These are phyloP conservation scores for Chimonanthus praecox DNA, from an alignment of 164 flowering plant species.

Conservation along the genomic window DNA sequence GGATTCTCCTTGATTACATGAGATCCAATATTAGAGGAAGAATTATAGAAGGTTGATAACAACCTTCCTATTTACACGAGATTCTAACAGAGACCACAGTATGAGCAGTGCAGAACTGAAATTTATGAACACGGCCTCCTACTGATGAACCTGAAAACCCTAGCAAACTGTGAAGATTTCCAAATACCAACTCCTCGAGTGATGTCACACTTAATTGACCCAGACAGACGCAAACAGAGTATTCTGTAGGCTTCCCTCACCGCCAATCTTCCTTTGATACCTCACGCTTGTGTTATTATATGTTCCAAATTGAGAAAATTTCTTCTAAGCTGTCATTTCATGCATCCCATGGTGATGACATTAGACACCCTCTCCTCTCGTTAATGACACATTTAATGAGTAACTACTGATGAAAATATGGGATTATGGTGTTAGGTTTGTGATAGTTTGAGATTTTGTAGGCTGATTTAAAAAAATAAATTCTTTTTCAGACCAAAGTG, in stretches of 20 bases:
- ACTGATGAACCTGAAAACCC: too few species aligned
- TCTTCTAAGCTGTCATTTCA: not conserved
- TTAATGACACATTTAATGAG: too few species aligned
- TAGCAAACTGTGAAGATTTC: too few species aligned
- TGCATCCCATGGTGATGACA: not conserved
- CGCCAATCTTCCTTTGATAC: not conserved
- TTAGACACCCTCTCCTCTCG: not conserved
- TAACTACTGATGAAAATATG: not conserved
- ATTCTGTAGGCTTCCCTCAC: not conserved
- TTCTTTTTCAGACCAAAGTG: too few species aligned
- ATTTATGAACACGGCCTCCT: too few species aligned
- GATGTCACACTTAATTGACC: not conserved
- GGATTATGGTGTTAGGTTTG: not conserved
- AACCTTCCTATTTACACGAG: too few species aligned
- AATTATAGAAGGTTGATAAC: too few species aligned
- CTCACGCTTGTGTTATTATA: not conserved
- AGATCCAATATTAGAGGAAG: too few species aligned
- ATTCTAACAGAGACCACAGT: too few species aligned
- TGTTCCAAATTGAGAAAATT: not conserved
- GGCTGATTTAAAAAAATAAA: too few species aligned
- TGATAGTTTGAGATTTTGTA: not conserved
- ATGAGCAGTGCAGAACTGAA: too few species aligned
- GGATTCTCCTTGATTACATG: too few species aligned
- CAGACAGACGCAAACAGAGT: not conserved
- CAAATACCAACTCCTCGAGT: not conserved